Evolutionary conservation across 2,329 filamentous ascomycete genomes (phyloP).

Genomic region (Stagonosporopsis tanaceti): DNA sequence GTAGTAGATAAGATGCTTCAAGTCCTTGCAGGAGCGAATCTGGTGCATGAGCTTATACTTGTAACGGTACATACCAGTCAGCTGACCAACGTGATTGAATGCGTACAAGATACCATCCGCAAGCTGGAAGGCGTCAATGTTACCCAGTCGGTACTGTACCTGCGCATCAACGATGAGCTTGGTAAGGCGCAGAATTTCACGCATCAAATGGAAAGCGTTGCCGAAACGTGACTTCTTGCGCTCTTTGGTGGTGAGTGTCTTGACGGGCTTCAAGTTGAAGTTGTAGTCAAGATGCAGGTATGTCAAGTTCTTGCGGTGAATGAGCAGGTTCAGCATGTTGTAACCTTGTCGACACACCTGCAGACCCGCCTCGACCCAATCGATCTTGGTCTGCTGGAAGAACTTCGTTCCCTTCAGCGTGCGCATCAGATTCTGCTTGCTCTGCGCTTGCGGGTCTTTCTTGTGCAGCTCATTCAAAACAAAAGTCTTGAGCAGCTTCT

Average conservation of each 20-base stretch:
- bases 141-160: slow-evolving; percentile 95
- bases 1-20: slow-evolving; percentile 99
- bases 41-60: slow-evolving; percentile 99
- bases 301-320: slow-evolving; percentile 97
- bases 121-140: slow-evolving; percentile 98
- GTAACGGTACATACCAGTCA: slow-evolving; percentile 99
- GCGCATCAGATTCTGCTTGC: slow-evolving; percentile 88
- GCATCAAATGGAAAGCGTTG: slow-evolving; percentile 99
- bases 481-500: slow-evolving; percentile 95
- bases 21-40: slow-evolving; percentile 96
- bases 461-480: slow-evolving; percentile 97
- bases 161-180: slow-evolving; percentile 99
- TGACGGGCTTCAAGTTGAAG: slow-evolving; percentile 98
- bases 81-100: slow-evolving; percentile 97
- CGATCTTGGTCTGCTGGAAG: slow-evolving; percentile 98
- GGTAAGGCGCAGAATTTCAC: slow-evolving; percentile 92
- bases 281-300: slow-evolving; percentile 99
- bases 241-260: slow-evolving; percentile 97
- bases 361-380: slow-evolving; percentile 98
- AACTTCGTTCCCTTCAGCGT: slow-evolving; percentile 97
- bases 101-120: slow-evolving; percentile 99
- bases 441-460: slow-evolving; percentile 92
- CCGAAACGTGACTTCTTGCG: slow-evolving; percentile 99
- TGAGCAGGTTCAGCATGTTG: slow-evolving; percentile 98
- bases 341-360: slow-evolving; percentile 98